Evolutionary conservation across 2,329 filamentous ascomycete species (phyloP), one percentile per base, ranked within the genome.

Genomic region (Aspergillus novoparasiticus): DNA sequence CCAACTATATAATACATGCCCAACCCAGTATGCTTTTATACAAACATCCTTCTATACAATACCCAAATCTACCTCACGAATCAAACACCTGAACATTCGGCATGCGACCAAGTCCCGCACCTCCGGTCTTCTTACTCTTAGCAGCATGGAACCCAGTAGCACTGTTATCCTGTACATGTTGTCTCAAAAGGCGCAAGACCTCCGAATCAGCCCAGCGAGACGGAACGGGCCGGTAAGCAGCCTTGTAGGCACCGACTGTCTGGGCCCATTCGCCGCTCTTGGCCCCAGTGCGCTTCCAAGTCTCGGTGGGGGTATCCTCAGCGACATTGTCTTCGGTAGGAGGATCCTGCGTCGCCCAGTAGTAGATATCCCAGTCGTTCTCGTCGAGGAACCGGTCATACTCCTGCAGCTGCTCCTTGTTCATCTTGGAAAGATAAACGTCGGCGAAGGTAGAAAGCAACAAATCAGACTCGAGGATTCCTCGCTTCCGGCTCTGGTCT

Each of bases 301-400:
- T 79, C 65, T 82, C 81, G 12, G 80, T 82, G 26, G 71, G 63
- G 11, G 72, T 75, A 58, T 76, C 75, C 62, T 75, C 68, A 4
- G 70, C 64, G 56, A 71, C 83, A 68, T 87, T 85, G 6, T 85
- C 83, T 0, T 55, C 51, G 0, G 51, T 55, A 0, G 75, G 74
- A 6, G 89, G 84, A 71, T 93, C 89, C 79, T 99, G 95, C 19
- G 95, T 99, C 4, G 92, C 93, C 95, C 95, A 99, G 85, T 99
- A 99, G 85, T 99, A 99, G 66, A 99, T 97, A 78, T 99, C 95
- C 95, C 95, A 99, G 82, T 99, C 95, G 80, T 99, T 99, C 82
- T 99, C 95, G 79, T 99, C 95, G 61, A 99, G 88, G 83, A 99
- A 96, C 32, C 86, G 83, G 78, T 98, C 94, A 82, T 95, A 98